phyloP scores from a whole-genome alignment of 768 basidiomycete genomes.

The Ephemerocybe angulata region DNA sequence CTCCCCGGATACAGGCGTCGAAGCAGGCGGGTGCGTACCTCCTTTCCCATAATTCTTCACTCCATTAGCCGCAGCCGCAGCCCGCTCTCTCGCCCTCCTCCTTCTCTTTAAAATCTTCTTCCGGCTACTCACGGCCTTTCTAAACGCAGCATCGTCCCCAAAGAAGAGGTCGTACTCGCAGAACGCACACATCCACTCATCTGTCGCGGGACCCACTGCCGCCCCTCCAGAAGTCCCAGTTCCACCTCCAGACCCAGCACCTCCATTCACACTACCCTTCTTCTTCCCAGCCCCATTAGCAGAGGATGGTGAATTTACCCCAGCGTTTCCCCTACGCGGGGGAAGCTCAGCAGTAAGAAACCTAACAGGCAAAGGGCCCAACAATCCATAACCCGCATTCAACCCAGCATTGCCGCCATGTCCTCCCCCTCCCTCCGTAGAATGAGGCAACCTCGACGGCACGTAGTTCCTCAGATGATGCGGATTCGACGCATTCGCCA shows the following conservation, averaged over 20 bases:
- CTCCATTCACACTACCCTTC: constrained; percentile 11
- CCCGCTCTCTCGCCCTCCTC: constrained; percentile 68
- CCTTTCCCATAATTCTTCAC: constrained; percentile 21
- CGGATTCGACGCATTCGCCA: constrained; percentile 92
- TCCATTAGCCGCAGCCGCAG: constrained; percentile 45
- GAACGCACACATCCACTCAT: constrained; percentile 93
- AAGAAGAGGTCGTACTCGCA: constrained; percentile 94
- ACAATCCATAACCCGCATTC: constrained; percentile 30
- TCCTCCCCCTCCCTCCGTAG: constrained; percentile 19
- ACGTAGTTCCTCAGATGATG: constrained; percentile 95
- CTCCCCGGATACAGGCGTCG: constrained; percentile 6
- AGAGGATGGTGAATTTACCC: background rate
- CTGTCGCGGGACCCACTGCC: constrained; percentile 24
- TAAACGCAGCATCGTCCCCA: constrained; percentile 69
- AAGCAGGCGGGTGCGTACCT: background rate
- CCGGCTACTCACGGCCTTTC: constrained; percentile 61
- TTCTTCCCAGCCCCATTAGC: constrained; percentile 13
- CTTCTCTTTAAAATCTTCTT: constrained; percentile 76
- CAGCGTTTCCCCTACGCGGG: constrained; percentile 27
- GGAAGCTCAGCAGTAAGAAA: constrained; percentile 71
- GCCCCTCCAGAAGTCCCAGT: too few relatives aligned
- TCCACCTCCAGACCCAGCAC: constrained; percentile 33
- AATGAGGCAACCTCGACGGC: constrained; percentile 71
- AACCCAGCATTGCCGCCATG: constrained; percentile 17
- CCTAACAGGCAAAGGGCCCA: constrained; percentile 59